These are phyloP conservation scores for Canavalia ensiformis DNA, from an alignment of 306 rosid genomes.

Conservation along the genomic window DNA sequence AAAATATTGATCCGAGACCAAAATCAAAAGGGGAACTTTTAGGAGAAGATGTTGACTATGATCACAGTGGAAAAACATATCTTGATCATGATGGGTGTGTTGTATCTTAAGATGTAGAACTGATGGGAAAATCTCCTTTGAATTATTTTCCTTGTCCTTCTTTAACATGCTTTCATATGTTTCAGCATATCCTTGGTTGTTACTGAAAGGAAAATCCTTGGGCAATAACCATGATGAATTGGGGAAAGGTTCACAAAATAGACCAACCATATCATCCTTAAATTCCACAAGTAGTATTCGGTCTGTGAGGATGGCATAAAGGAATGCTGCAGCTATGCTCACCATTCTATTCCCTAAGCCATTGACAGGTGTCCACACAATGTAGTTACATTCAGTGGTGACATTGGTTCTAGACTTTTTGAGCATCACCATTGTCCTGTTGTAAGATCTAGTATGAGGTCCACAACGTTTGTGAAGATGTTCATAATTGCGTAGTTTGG, in stretches of 20 bases:
- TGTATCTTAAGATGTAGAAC: slow-evolving; percentile 57
- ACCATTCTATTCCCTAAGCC: slow-evolving; percentile 74
- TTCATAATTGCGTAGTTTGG: slow-evolving; percentile 67
- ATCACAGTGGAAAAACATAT: slow-evolving; percentile 66
- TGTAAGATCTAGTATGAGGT: slow-evolving; percentile 53
- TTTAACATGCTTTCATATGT: slow-evolving; percentile 59
- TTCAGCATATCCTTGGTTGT: slow-evolving; percentile 18
- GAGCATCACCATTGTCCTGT: slow-evolving; percentile 42
- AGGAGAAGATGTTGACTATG: slow-evolving; percentile 59
- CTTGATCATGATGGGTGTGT: slow-evolving; percentile 40
- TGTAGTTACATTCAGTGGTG: slow-evolving; percentile 51
- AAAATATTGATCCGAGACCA: slow-evolving; percentile 66
- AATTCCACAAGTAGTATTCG: slow-evolving; percentile 63
- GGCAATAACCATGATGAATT: slow-evolving; percentile 71
- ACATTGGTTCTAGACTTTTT: background rate
- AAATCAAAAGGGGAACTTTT: slow-evolving; percentile 52
- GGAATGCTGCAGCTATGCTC: slow-evolving; percentile 63
- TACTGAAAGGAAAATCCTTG: slow-evolving; percentile 52
- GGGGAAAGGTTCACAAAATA: slow-evolving; percentile 74
- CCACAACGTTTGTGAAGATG: slow-evolving; percentile 62
- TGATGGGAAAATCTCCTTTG: slow-evolving; percentile 47
- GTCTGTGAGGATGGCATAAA: slow-evolving; percentile 65
- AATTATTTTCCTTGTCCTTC: slow-evolving; percentile 37
- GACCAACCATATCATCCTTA: slow-evolving; percentile 53
- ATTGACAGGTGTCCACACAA: slow-evolving; percentile 58